Base-by-base conservation (phyloP, 2,329 filamentous ascomycete genomes). In the Ceratocystis harringtonii region DNA sequence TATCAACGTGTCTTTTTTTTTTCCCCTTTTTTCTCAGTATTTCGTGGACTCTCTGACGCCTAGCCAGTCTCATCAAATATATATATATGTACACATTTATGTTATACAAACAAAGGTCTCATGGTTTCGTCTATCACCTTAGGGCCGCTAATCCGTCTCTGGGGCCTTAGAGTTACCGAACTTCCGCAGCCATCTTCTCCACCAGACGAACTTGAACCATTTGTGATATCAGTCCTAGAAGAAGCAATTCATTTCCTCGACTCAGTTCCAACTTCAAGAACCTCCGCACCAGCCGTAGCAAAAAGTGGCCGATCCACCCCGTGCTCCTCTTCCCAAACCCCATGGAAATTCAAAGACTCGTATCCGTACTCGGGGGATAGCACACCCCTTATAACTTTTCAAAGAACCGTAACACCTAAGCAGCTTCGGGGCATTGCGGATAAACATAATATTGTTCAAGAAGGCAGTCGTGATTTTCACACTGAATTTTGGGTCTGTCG, bases 401-500 rank as follows among this genome's bases (percentile, higher is more conserved):
- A 82, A 70, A 78, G 80, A 65, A 75, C 76, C 15, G 73, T 87
- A 25, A 69, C 76, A 6, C 74, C 75, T 1, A 72, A 74, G 44
- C 78, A 78, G 41, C 74, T 84, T 5, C 73, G 74, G 62, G 70
- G 70, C 45, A 70, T 78, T 48, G 74, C 75, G 6, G 70, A 73
- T 44, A 70, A 72, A 67, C 72, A 74, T 67, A 71, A 72, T 63
- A 71, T 71, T 3, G 69, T 71, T 17, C 66, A 66, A 30, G 62
- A 65, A 22, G 67, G 65, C 30, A 68, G 67, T 6, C 45, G 62
- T 5, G 70, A 69, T 44, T 41, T 71, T 19, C 69, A 68, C 28
- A 63, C 72, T 1, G 85, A 88, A 73, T 79, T 77, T 19, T 90
- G 87, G 87, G 80, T 80, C 64, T 82, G 82, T 50, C 80, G 88